These are phyloP conservation scores for Coelastrella sp. DNA, from an alignment of 139 green algal genomes.

Conservation along the genomic window DNA sequence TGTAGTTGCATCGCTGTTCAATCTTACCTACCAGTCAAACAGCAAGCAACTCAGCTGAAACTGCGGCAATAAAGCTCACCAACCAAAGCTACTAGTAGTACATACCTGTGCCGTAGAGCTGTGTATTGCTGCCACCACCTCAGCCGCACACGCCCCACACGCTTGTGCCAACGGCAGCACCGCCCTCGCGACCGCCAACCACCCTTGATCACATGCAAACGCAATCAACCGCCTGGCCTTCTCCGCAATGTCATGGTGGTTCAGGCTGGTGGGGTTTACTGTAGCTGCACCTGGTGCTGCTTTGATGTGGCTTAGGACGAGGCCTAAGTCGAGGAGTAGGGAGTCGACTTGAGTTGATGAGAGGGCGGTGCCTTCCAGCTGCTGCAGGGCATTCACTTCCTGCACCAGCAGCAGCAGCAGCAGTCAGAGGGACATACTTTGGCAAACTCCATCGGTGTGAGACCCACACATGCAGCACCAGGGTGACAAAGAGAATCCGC, in stretches of 20 bases:
- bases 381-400: constrained; percentile 31
- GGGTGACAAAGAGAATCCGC: too few species aligned
- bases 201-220: constrained; percentile 73
- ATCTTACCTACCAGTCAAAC: too few species aligned
- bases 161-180: constrained; percentile 63
- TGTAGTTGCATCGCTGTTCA: too few species aligned
- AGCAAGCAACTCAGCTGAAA: too few species aligned
- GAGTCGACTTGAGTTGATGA: constrained; percentile 12
- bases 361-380: constrained; percentile 18
- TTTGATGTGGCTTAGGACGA: constrained; percentile 64
- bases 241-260: constrained; percentile 35
- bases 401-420: constrained; percentile 1
- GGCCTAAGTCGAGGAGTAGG: constrained; percentile 61
- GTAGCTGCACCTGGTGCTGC: background rate
- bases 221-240: constrained; percentile 65
- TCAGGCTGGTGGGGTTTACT: background rate
- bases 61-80: too few species aligned
- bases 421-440: background rate
- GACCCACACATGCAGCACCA: too few species aligned
- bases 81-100: too few species aligned
- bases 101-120: constrained; percentile 38
- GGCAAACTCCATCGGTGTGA: too few species aligned
- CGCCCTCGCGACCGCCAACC: constrained; percentile 52
- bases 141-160: constrained; percentile 51
- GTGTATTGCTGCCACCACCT: constrained; percentile 59